Evolutionary conservation across 345 rosid species (phyloP), one percentile per base, ranked within the genome.

Genomic region (Erucastrum elatum): DNA sequence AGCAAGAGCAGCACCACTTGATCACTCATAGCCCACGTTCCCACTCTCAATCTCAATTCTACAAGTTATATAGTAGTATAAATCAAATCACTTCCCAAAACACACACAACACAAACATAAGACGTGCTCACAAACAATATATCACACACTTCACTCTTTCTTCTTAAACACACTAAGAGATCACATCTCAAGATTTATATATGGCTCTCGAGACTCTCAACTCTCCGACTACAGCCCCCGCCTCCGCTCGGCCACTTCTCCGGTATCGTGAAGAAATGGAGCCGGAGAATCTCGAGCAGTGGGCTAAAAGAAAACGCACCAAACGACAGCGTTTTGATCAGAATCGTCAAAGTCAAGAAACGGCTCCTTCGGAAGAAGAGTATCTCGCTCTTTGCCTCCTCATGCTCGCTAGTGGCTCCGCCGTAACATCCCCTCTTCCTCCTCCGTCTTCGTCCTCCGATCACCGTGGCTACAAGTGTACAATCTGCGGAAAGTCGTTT

Each of bases 351-450:
- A 44, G 31, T 39, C 83, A 65, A 33, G 76, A 76, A 41, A 75
- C 76, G 4, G 34, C 82, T 49, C 82, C 91, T 8, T 84, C 90
- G 0, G 98, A 95, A 72, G 98, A 91, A 56, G 97, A 95, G 81
- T 93, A 90, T 64, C 91, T 93, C 13, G 99, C 99, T 75, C 91
- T 95, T 63, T 95, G 97, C 75, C 96, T 95, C 64, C 77, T 95
- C 84, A 93, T 93, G 98, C 96, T 95, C 65, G 93, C 97, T 62
- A 93, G 93, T 41, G 93, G 97, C 75, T 81, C 85, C 58, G 2
- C 82, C 70, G 77, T 79, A 31, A 34, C 37, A 6, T 16, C 82
- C 15, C 33, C 49, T 6, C 68, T 81, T 15, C 33, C 56, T 3
- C 68, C 68, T 8, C 74, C 37, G 4, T 77, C 3, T 5, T 75